Percentiles rank a stretch among this genome's conserved stretches.
phyloP scores from a whole-genome alignment of 1,284 basidiomycete species.

The Naganishia sp. region DNA sequence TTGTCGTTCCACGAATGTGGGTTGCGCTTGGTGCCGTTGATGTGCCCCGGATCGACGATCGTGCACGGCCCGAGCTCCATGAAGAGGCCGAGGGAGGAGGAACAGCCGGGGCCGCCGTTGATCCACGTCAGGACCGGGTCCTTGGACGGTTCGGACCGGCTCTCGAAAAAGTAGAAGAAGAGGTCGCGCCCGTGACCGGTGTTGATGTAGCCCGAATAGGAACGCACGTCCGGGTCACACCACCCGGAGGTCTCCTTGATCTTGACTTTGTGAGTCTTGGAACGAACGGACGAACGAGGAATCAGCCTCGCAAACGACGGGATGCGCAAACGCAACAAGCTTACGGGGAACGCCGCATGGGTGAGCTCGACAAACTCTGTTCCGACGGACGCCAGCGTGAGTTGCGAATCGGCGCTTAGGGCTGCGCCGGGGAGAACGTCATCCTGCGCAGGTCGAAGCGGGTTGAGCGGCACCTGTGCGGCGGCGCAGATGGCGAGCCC shows the following conservation, averaged over 20 bases:
- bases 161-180: slow-evolving; percentile 87
- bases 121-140: slow-evolving; percentile 56
- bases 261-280: slow-evolving; percentile 46
- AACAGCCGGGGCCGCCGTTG: slow-evolving; percentile 56
- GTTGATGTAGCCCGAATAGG: slow-evolving; percentile 57
- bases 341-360: slow-evolving; percentile 24
- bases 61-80: slow-evolving; percentile 57
- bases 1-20: slow-evolving; percentile 58
- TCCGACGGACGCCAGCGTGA: slow-evolving; percentile 6
- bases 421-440: slow-evolving; percentile 18
- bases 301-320: not conserved
- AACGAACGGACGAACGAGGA: not conserved
- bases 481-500: slow-evolving; percentile 10
- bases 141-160: slow-evolving; percentile 64
- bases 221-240: slow-evolving; percentile 51
- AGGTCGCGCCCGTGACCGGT: slow-evolving; percentile 70
- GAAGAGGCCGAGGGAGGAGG: slow-evolving; percentile 56
- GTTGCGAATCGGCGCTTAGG: slow-evolving; percentile 14
- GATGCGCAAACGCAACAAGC: not conserved
- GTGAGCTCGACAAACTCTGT: slow-evolving; percentile 18
- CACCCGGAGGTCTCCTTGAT: slow-evolving; percentile 53
- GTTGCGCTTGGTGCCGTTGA: slow-evolving; percentile 55
- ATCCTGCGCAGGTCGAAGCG: slow-evolving; percentile 13
- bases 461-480: slow-evolving; percentile 20
- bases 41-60: slow-evolving; percentile 45